Evolutionary conservation across 2,329 filamentous ascomycete genomes (phyloP).

Genomic region (Ophiostoma himal-ulmi): DNA sequence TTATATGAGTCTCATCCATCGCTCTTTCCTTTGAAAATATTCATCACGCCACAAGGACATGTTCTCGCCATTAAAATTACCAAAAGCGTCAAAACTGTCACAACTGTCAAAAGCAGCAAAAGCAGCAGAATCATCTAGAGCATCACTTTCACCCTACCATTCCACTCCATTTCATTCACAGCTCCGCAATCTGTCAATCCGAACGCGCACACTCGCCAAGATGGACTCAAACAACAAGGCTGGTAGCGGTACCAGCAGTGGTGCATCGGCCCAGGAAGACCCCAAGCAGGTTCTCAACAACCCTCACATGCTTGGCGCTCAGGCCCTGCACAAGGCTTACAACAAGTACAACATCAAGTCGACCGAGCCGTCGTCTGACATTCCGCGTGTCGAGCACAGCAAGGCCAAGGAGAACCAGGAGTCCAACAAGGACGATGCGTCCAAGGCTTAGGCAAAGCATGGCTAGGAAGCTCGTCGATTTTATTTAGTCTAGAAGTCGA

Average conservation of each 20-base stretch:
- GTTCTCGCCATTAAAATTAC: conserved; percentile 5
- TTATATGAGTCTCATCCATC: not conserved
- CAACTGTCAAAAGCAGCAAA: too few species aligned
- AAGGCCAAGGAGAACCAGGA: not conserved
- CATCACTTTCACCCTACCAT: too few species aligned
- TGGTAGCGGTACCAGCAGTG: not conserved
- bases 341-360: conserved; percentile 21
- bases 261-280: not conserved
- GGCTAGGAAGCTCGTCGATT: not conserved
- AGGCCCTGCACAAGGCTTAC: conserved; percentile 19
- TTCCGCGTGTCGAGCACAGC: conserved; percentile 4
- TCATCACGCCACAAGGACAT: not conserved
- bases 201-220: conserved; percentile 5
- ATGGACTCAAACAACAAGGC: conserved; percentile 10
- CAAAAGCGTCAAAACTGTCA: not conserved
- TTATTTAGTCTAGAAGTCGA: not conserved
- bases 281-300: conserved; percentile 42
- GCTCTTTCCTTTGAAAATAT: not conserved
- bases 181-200: not conserved
- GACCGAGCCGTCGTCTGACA: not conserved
- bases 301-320: conserved; percentile 57
- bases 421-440: not conserved
- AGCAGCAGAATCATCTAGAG: too few species aligned
- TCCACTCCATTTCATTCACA: not conserved
- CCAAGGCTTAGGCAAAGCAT: not conserved